phyloP scores from a whole-genome alignment of 1,139 yeast genomes.

The Lodderomyces oxycetoniae region DNA sequence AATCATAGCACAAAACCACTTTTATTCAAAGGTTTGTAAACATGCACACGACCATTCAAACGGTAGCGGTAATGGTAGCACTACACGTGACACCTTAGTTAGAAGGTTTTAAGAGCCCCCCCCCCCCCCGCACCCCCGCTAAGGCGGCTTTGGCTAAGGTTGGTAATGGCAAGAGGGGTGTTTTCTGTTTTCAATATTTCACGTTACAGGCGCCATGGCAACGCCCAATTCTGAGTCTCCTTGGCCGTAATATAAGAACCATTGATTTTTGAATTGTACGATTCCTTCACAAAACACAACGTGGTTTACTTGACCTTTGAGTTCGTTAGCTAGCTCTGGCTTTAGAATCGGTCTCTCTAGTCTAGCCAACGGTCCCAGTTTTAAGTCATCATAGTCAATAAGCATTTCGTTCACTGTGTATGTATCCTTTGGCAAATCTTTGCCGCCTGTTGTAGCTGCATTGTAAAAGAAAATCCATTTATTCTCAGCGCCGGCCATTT shows the following conservation, averaged over 20 bases:
- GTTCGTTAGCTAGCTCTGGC: slow-evolving; percentile 36
- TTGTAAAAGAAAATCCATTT: slow-evolving; percentile 40
- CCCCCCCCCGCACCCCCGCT: too few species aligned
- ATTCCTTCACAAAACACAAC: slow-evolving; percentile 46
- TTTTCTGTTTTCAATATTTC: too few species aligned
- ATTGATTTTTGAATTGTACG: slow-evolving; percentile 40
- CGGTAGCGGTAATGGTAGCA: too few species aligned
- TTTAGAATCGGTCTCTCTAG: slow-evolving; percentile 34
- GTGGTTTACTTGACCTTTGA: slow-evolving; percentile 38
- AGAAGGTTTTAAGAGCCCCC: too few species aligned
- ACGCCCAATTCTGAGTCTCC: slow-evolving; percentile 45
- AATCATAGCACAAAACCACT: too few species aligned
- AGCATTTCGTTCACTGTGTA: slow-evolving; percentile 41
- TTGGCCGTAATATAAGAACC: slow-evolving; percentile 44
- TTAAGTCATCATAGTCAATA: slow-evolving; percentile 36
- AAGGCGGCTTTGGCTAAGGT: too few species aligned
- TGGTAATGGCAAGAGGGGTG: too few species aligned
- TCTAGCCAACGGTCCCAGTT: slow-evolving; percentile 36
- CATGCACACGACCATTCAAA: too few species aligned
- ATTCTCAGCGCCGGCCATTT: slow-evolving; percentile 23
- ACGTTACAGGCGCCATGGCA: slow-evolving; percentile 34
- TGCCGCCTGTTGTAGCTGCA: slow-evolving; percentile 38
- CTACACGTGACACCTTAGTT: too few species aligned
- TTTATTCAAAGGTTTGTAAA: too few species aligned
- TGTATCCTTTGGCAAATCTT: slow-evolving; percentile 26